A percentile compares a stretch with the other conserved stretches of the same genome.
These are phyloP conservation scores for Rhododendron ovatum DNA, from an alignment of 148 eudicot species.

Conservation along the genomic window DNA sequence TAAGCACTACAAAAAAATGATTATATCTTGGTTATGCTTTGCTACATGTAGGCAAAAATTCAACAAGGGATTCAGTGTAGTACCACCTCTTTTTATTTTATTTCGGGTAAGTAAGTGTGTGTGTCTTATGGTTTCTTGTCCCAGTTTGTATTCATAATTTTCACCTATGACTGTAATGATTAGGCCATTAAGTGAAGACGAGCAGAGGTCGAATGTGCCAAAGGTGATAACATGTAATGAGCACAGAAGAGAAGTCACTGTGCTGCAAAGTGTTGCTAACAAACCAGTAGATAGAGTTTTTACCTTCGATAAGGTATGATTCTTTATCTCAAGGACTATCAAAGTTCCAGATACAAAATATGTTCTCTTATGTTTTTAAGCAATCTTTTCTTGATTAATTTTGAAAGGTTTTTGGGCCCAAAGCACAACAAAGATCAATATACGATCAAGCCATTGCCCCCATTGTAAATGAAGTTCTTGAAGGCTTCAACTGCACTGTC, in stretches of 20 bases:
- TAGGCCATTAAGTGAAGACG: constrained; percentile 83
- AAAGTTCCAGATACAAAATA: neutral
- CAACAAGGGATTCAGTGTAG: neutral
- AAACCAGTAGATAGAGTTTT: constrained; percentile 72
- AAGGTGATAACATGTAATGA: constrained; percentile 62
- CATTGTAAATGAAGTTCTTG: constrained; percentile 75
- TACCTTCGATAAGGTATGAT: constrained; percentile 79
- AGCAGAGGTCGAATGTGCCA: constrained; percentile 56
- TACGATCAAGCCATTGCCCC: constrained; percentile 86
- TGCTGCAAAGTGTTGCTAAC: constrained; percentile 45
- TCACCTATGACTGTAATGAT: neutral
- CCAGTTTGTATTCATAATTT: neutral
- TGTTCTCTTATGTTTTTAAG: neutral
- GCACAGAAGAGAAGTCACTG: constrained; percentile 57
- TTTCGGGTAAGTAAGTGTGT: neutral
- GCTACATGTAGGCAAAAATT: neutral
- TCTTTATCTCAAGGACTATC: neutral
- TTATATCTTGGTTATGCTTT: neutral
- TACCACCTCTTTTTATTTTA: neutral
- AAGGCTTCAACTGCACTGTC: constrained; percentile 85
- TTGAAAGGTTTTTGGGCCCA: constrained; percentile 78
- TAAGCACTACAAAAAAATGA: neutral
- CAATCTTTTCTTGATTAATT: neutral
- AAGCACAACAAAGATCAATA: constrained; percentile 72
- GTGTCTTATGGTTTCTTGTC: neutral